Conservation (phyloP, 768 basidiomycete genomes). For the Boletus edulis region DNA sequence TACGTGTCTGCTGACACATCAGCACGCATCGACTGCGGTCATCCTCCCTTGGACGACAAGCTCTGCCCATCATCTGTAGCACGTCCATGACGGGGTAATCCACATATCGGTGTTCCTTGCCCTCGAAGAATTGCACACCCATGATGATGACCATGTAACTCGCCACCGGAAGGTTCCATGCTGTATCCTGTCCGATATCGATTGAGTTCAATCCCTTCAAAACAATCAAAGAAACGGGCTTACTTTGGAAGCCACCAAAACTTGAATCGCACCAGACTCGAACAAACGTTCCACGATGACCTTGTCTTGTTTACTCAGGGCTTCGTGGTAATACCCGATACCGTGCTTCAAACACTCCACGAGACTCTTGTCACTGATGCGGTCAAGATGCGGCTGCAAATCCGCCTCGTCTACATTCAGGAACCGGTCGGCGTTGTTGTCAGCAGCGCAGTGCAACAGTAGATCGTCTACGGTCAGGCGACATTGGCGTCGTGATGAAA, state of each 20-base stretch:
- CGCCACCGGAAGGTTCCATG: slow-evolving; percentile 92
- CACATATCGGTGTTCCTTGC: slow-evolving; percentile 95
- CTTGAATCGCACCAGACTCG: slow-evolving; percentile 91
- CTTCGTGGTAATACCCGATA: slow-evolving; percentile 95
- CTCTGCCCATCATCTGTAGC: slow-evolving; percentile 99
- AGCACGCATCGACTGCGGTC: slow-evolving; percentile 89
- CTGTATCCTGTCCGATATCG: slow-evolving; percentile 65
- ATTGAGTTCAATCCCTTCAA: background rate
- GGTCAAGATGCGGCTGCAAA: slow-evolving; percentile 85
- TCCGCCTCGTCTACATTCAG: slow-evolving; percentile 83
- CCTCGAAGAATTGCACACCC: slow-evolving; percentile 98
- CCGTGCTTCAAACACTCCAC: slow-evolving; percentile 84
- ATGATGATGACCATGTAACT: slow-evolving; percentile 99
- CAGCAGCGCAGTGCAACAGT: slow-evolving; percentile 82
- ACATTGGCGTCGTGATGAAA: slow-evolving; percentile 91
- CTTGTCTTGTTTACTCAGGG: slow-evolving; percentile 88
- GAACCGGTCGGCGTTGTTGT: slow-evolving; percentile 82
- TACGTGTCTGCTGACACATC: slow-evolving; percentile 97
- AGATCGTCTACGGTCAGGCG: slow-evolving; percentile 92
- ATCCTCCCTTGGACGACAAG: slow-evolving; percentile 88
- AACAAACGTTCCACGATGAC: slow-evolving; percentile 91
- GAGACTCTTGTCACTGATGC: slow-evolving; percentile 71
- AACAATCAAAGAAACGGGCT: slow-evolving; percentile 8
- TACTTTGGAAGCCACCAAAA: slow-evolving; percentile 92
- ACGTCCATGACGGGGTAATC: slow-evolving; percentile 99